Percentiles rank a stretch among this genome's conserved stretches.
phyloP scores from a whole-genome alignment of 352 stramenopile species.

The Globisporangium spinosum region DNA sequence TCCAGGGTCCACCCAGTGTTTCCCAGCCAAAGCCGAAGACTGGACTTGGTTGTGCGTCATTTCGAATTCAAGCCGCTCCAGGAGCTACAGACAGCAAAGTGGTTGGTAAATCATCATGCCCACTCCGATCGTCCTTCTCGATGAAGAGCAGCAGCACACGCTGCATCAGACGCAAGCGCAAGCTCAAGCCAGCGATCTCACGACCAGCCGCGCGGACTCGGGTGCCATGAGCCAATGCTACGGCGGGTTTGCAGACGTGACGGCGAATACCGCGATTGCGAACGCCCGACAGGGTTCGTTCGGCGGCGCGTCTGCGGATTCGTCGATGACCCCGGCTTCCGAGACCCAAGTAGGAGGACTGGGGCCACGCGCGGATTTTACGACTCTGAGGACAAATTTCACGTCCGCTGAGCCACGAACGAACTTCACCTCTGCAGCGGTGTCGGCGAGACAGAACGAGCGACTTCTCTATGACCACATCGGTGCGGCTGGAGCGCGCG shows the following conservation, averaged over 20 bases:
- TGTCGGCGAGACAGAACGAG: not conserved
- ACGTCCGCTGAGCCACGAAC: not conserved
- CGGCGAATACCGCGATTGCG: not conserved
- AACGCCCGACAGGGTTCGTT: conserved; percentile 10
- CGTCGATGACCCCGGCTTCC: not conserved
- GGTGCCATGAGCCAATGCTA: not conserved
- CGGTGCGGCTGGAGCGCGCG: not conserved
- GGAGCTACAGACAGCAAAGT: not conserved
- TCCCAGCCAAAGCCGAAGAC: not conserved
- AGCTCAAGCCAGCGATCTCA: not conserved
- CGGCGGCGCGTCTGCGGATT: not conserved
- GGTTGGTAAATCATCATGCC: not conserved
- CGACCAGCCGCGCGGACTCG: conserved; percentile 13
- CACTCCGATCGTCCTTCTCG: conserved; percentile 5
- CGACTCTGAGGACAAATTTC: conserved; percentile 35
- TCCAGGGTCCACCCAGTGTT: too few species aligned
- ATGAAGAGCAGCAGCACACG: conserved; percentile 54
- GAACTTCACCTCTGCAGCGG: conserved; percentile 7
- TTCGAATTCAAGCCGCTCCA: not conserved
- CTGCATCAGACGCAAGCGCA: conserved; percentile 18
- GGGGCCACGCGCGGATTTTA: conserved; percentile 25
- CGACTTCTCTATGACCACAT: not conserved
- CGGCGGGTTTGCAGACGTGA: not conserved
- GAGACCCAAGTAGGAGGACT: not conserved
- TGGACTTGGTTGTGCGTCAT: not conserved